Base-by-base conservation (phyloP, 163 green algal genomes). In the Chlamydomonas reinhardtii region DNA sequence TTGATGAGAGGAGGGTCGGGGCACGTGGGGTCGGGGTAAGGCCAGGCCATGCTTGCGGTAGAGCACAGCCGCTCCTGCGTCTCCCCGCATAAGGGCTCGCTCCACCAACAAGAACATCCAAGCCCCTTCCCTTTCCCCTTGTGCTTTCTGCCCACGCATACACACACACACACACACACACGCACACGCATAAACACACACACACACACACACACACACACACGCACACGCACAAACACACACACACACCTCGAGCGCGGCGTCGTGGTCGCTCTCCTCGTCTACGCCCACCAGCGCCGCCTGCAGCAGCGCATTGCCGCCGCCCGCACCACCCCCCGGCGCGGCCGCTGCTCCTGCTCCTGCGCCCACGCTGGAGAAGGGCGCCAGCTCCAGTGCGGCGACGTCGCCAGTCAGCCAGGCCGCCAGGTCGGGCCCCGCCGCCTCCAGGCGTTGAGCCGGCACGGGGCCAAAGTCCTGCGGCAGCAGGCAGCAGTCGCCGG, bases 401-500 rank as follows among this genome's bases (percentile, higher is more conserved):
- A 31, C 24, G 24, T 86, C 79, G 22, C 43, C 79, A 27, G 65
- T 39, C 22, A 95, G 74, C 94, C 94, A 97, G 5, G 84, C 71
- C 0, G 74, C 90, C 52, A 95, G 80, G 24, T 90, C 89, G 27
- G 72, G 39, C 14, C 89, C 88, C 2, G 70, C 54, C 0, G 87
- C 92, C 88, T 96, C 93, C 73, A 96, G 81, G 9, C 79, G 79
- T 48, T 34, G 31, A 5, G 32, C n/a, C 5, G 8, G 27, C 24
- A 17, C 62, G 2, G 62, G 24, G 62, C 29, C 62, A 2, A 29
- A 34, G 62, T 70, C 62, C 62, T 70, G 62, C 6, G 62, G 27
- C 2, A 11, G 0, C 16, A 4, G n/a, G 39, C 8, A 48, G 5
- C 39, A 48, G 39, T 8, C 5, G 39, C 39, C 39, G 39, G 39